Base-by-base conservation (phyloP, 306 rosid genomes). In the Lablab purpureus region DNA sequence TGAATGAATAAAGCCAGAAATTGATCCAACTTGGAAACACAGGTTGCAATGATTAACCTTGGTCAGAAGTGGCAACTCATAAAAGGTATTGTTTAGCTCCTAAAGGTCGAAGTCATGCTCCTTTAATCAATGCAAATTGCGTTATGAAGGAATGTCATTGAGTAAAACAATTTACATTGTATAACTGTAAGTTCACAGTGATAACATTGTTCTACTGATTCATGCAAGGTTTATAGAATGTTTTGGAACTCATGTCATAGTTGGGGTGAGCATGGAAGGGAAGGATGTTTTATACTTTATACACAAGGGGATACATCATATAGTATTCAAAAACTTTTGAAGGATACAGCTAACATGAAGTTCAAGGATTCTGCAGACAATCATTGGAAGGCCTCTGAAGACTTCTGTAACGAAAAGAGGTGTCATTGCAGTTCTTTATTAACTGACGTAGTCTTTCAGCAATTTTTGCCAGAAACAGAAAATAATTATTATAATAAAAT, bases 191-290 rank as follows among this genome's bases (percentile, higher is more conserved):
- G 11, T 75, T 50, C 56, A 37, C 22, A 34, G 69, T 37, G 50
- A 71, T 51, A 32, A 82, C 11, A 25, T 72, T 11, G n/a, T 64
- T 43, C 0, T 80, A 11, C 28, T 25, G 62, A 76, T 69, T 79
- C 65, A 45, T 83, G 84, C 75, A 82, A 93, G 98, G 90, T 91
- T 93, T 84, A 89, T 93, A 82, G 87, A 87, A 46, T 84, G 77
- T 46, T 93, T 88, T 70, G 98, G 98, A 80, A 93, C 98, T 74
- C 97, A 93, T 81, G 87, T 93, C 71, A 84, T 93, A 72, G 92
- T 87, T 77, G 95, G 98, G 51, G 90, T 93, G 75, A 90, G 87
- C 89, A 93, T 93, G 93, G 98, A 97, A 74, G 98, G 97, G 74
- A 91, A 91, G 85, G 95, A 93, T 85, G 93, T 91, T 71, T 77